Conservation (phyloP, 192 early-diverging fungal species). For the Dispira simplex region DNA sequence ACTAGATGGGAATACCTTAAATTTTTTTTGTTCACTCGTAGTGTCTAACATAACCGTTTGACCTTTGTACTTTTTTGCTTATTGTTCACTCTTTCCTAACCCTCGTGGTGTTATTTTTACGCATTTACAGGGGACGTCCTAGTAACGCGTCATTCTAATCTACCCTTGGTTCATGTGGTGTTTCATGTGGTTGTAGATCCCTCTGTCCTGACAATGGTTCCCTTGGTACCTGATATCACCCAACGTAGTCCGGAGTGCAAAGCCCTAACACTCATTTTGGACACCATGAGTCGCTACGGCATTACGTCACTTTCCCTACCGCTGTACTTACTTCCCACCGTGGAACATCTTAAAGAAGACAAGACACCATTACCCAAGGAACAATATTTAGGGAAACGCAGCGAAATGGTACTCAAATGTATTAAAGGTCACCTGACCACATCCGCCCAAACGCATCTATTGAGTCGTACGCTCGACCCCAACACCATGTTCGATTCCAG, state of each 20-base stretch:
- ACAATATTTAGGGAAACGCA: constrained; percentile 26
- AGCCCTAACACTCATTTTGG: constrained; percentile 5
- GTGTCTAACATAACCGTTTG: too few species aligned
- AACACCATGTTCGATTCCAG: not conserved
- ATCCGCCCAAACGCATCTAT: not conserved
- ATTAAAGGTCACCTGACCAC: constrained; percentile 32
- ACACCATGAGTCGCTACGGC: constrained; percentile 12
- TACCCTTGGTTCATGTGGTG: constrained; percentile 51
- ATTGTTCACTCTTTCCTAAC: too few species aligned
- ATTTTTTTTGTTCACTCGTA: not conserved
- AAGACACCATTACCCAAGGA: constrained; percentile 15
- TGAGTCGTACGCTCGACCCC: not conserved
- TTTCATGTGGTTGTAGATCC: constrained; percentile 55
- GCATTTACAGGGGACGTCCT: constrained; percentile 33
- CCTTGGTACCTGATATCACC: constrained; percentile 21
- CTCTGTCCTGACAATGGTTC: not conserved
- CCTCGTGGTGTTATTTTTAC: too few species aligned
- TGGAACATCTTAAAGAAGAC: constrained; percentile 8
- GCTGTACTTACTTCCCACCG: constrained; percentile 17
- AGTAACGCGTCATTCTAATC: constrained; percentile 57
- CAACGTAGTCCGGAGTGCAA: constrained; percentile 7
- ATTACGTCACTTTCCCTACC: constrained; percentile 13
- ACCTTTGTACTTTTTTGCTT: not conserved
- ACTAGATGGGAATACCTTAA: too few species aligned
- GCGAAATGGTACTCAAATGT: constrained; percentile 29